phyloP scores from a whole-genome alignment of 768 basidiomycete species.

The Pilatotrama ljubarskyi region DNA sequence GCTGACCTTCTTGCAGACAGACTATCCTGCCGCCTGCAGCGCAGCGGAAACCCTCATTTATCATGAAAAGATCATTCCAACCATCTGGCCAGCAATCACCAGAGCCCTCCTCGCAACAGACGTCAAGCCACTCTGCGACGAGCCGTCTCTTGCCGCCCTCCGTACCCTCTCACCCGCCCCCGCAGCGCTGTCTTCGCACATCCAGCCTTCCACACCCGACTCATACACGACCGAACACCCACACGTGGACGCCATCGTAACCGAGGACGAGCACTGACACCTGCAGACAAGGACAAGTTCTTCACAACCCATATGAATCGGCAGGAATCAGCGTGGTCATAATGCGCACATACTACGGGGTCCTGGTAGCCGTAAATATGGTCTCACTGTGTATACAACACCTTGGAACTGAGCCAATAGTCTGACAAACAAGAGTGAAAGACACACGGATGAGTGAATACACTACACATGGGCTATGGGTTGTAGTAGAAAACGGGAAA shows the following conservation, averaged over 20 bases:
- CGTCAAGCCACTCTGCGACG: constrained; percentile 82
- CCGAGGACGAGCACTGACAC: constrained; percentile 68
- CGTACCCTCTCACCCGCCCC: constrained; percentile 34
- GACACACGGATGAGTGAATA: no score
- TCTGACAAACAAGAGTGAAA: no score
- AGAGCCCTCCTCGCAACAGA: constrained; percentile 62
- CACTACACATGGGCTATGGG: no score
- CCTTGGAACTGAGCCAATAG: no score
- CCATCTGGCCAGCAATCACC: constrained; percentile 83
- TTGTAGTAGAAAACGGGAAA: no score
- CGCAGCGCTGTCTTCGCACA: constrained; percentile 45
- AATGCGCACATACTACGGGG: no score
- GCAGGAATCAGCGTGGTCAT: no score
- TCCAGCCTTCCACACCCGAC: constrained; percentile 52
- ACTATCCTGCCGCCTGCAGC: constrained; percentile 97
- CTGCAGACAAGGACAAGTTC: no score
- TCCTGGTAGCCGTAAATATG: no score
- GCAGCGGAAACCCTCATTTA: constrained; percentile 86
- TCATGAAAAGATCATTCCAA: constrained; percentile 68
- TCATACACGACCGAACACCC: constrained; percentile 89
- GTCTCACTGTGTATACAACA: no score
- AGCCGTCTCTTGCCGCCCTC: constrained; percentile 58
- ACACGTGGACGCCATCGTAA: constrained; percentile 80
- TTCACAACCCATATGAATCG: no score
- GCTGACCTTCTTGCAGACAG: constrained; percentile 50